Percentiles rank a stretch among this genome's conserved stretches.
phyloP scores from a whole-genome alignment of 306 rosid genomes.

The Gleditsia sinensis region DNA sequence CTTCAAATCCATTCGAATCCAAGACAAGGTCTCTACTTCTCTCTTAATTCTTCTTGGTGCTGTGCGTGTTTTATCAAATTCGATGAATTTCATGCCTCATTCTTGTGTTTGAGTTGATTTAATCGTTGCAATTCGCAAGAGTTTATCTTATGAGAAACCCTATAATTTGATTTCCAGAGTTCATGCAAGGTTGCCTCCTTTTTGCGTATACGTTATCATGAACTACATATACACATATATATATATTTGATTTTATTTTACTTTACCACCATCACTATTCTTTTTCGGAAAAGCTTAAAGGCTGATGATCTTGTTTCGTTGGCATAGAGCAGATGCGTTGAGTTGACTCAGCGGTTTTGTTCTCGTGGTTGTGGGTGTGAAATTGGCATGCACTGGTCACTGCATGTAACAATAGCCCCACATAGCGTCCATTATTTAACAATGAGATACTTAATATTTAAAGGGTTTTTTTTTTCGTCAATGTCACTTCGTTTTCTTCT shows the following conservation, averaged over 20 bases:
- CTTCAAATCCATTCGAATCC: neutral
- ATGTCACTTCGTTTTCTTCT: neutral
- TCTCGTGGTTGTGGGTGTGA: neutral
- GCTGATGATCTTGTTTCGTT: neutral
- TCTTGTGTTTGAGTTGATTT: neutral
- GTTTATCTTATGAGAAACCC: neutral
- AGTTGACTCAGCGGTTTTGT: neutral
- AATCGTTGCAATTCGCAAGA: neutral
- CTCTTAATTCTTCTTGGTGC: neutral
- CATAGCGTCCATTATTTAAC: neutral
- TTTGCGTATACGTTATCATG: neutral
- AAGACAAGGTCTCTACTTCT: neutral
- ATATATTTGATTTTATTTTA: neutral
- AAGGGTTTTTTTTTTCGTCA: neutral
- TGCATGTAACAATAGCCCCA: constrained; percentile 6
- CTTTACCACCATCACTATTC: neutral
- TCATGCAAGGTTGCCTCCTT: neutral
- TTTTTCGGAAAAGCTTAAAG: neutral
- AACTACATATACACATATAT: neutral
- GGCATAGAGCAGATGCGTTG: neutral
- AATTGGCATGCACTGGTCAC: neutral
- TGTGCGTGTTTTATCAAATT: neutral
- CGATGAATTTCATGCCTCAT: neutral
- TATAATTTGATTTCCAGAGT: neutral
- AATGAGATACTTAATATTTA: neutral